Conservation (phyloP, 2,329 filamentous ascomycete genomes). For the Curvularia sp. region DNA sequence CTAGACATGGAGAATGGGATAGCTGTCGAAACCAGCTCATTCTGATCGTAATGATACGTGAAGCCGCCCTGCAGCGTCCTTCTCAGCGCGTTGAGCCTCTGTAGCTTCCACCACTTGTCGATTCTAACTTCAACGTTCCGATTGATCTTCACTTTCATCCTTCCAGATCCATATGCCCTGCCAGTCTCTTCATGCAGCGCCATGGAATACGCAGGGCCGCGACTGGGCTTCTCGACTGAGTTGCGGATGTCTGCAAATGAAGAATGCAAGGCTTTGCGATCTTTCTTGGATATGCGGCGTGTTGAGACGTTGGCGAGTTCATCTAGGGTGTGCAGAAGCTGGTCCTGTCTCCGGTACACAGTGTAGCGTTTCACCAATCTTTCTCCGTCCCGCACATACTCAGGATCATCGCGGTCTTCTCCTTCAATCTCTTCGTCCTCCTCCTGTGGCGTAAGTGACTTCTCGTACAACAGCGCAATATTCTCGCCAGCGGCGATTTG, state of each 20-base stretch:
- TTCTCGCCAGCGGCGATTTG: slow-evolving; percentile 80
- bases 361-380: slow-evolving; percentile 68
- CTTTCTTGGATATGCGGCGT: slow-evolving; percentile 69
- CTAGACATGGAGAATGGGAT: slow-evolving; percentile 42
- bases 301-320: slow-evolving; percentile 66
- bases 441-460: slow-evolving; percentile 65
- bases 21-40: slow-evolving; percentile 44
- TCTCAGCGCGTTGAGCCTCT: slow-evolving; percentile 67
- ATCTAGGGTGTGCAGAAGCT: slow-evolving; percentile 65
- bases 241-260: slow-evolving; percentile 71
- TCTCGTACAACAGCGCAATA: slow-evolving; percentile 84
- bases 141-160: slow-evolving; percentile 66
- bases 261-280: slow-evolving; percentile 70
- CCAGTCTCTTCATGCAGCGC: slow-evolving; percentile 68
- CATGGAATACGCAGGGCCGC: slow-evolving; percentile 70
- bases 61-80: slow-evolving; percentile 61
- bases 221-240: slow-evolving; percentile 70
- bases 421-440: slow-evolving; percentile 63
- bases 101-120: slow-evolving; percentile 77
- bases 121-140: slow-evolving; percentile 67
- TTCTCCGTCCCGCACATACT: slow-evolving; percentile 31
- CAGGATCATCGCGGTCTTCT: slow-evolving; percentile 56
- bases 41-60: slow-evolving; percentile 47
- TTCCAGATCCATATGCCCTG: slow-evolving; percentile 63
- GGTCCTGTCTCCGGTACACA: slow-evolving; percentile 68